Base-by-base conservation (phyloP, 345 rosid species). In the Populus simonii region DNA sequence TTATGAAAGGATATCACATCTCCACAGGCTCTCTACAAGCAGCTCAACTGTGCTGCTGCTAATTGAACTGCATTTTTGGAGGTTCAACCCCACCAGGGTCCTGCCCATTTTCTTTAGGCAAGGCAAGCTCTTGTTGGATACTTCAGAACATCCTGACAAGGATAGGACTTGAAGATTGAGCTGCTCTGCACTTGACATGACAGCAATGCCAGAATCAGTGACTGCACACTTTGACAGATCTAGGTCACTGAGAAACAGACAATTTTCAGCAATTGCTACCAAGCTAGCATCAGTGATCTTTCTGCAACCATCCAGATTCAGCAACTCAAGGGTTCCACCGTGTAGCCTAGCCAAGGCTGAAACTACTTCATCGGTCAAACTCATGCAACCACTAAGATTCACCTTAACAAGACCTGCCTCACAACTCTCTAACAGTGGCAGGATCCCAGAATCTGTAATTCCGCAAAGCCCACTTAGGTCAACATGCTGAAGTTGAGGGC, bases 1-100 rank as follows among this genome's bases (percentile, higher is more conserved):
- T 92, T 81, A 96, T 82, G 79, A 89, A 39, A 96, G 95, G 88
- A 93, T 88, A 76, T 96, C 97, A 35, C 97, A 96, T 81, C 87
- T 89, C 92, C 94, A 93, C 68, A 93, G 84, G 70, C 83, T 87
- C 76, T 90, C 91, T 74, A 88, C 83, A 38, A 96, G 94, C 70
- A 86, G 65, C 72, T 88, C 90, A 13, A 90, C 78, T 7, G 90
- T 83, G 68, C 83, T 78, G 77, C 68, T 70, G 80, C 91, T 90
- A 68, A 96, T 84, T 71, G 87, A 83, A n/a, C 84, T 91, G 89
- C 99, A 96, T 65, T 85, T 87, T 83, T 91, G 92, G 73, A 96
- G 87, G 65, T 93, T 92, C 84, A 96, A 83, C 39, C 99, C 99
- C 76, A 89, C 70, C 27, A 96, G 83, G 62, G 93, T 88, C 66